Percentiles rank a stretch among this genome's conserved stretches.
These are phyloP conservation scores for Populus pruinosa DNA, from an alignment of 345 rosid species.

Conservation along the genomic window DNA sequence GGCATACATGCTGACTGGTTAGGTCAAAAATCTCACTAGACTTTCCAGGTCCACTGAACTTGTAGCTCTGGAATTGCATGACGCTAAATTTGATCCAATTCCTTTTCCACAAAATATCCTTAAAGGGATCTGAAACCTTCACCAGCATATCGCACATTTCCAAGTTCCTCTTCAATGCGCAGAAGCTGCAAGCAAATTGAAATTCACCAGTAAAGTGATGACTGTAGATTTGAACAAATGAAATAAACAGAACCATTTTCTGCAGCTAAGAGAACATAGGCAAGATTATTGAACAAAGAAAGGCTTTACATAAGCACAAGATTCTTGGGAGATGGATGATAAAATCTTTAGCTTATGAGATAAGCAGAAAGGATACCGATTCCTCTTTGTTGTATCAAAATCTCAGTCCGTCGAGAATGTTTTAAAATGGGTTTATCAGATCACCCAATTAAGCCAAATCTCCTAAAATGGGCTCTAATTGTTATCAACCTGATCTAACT, in stretches of 20 bases:
- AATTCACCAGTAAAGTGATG: background rate
- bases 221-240: background rate
- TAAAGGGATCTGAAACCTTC: constrained; percentile 86
- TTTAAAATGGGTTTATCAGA: background rate
- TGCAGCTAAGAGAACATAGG: background rate
- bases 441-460: background rate
- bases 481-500: background rate
- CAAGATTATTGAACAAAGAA: background rate
- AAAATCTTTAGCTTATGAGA: background rate
- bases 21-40: constrained; percentile 2
- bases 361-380: background rate
- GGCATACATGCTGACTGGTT: background rate
- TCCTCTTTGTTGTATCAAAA: background rate
- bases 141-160: constrained; percentile 78
- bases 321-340: background rate
- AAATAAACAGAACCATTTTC: background rate
- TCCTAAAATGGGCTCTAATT: background rate
- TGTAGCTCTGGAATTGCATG: background rate
- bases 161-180: constrained; percentile 95
- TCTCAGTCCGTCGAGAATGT: background rate
- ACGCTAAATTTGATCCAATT: background rate
- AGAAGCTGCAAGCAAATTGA: constrained; percentile 61
- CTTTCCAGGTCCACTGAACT: background rate
- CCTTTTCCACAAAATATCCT: constrained; percentile 10
- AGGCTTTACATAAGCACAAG: background rate